Conservation (phyloP, 345 rosid species). For the Eucalyptus brandiana region DNA sequence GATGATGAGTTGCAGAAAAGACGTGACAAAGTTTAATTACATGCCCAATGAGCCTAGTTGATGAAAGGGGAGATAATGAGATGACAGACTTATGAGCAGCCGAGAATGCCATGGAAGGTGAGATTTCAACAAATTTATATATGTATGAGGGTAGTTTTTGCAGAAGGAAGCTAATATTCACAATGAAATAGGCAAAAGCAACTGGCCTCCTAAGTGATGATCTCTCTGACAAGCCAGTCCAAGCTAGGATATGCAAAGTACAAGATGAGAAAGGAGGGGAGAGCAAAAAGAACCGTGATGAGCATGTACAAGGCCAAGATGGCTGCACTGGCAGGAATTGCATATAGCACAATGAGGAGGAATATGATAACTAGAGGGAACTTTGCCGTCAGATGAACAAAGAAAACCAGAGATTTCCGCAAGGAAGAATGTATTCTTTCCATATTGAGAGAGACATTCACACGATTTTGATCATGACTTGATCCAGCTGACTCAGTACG, state of each 20-base stretch:
- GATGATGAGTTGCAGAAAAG: background rate
- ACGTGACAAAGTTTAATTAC: background rate
- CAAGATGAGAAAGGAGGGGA: constrained; percentile 82
- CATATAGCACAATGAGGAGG: constrained; percentile 67
- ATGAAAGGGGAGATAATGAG: background rate
- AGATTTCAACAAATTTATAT: background rate
- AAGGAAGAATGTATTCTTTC: constrained; percentile 41
- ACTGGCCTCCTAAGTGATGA: constrained; percentile 32
- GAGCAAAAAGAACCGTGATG: constrained; percentile 61
- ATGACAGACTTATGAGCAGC: background rate
- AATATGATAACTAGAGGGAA: constrained; percentile 83
- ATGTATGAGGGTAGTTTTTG: background rate
- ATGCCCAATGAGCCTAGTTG: background rate
- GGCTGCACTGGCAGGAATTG: constrained; percentile 85
- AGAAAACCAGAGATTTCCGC: constrained; percentile 54
- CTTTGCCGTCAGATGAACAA: constrained; percentile 75
- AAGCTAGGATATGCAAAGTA: constrained; percentile 82
- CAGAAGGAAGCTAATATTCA: background rate
- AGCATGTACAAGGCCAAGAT: constrained; percentile 70
- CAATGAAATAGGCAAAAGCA: background rate
- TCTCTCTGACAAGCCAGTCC: constrained; percentile 90
- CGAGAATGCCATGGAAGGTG: background rate
- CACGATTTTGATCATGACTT: background rate
- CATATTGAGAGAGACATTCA: constrained; percentile 11
- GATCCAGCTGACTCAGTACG: constrained; percentile 21